Conservation (phyloP, 805 yeast genomes). For the Saccharomyces mikatae region DNA sequence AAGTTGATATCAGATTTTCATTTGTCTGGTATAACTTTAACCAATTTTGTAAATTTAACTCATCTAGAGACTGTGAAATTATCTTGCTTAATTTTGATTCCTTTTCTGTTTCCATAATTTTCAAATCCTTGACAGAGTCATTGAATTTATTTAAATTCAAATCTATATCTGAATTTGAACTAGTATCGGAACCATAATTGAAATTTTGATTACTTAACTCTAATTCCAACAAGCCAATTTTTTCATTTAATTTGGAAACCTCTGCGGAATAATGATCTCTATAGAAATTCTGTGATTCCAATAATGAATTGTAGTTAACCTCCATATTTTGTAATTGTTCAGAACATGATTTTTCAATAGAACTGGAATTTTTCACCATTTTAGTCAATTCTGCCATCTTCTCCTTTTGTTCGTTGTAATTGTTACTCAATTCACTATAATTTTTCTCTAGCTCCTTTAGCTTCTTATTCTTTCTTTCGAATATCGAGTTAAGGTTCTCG, state of each 20-base stretch:
- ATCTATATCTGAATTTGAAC: neutral
- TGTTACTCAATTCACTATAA: conserved; percentile 28
- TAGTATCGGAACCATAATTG: neutral
- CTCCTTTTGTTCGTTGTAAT: conserved; percentile 52
- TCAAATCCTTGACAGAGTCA: neutral
- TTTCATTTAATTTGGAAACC: conserved; percentile 8
- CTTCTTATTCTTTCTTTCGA: conserved; percentile 64
- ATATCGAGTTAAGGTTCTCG: conserved; percentile 59
- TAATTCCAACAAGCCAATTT: neutral
- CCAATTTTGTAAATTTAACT: conserved; percentile 12
- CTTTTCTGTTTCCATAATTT: neutral
- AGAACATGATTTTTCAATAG: conserved; percentile 5
- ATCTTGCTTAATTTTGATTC: neutral
- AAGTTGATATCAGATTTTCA: conserved; percentile 11
- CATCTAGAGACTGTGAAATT: neutral
- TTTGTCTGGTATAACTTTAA: conserved; percentile 13
- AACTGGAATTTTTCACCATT: neutral
- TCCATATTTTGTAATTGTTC: conserved; percentile 14
- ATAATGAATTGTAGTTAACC: conserved; percentile 19
- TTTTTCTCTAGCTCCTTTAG: conserved; percentile 56
- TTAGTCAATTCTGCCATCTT: conserved; percentile 17
- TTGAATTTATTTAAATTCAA: neutral
- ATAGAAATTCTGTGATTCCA: conserved; percentile 20
- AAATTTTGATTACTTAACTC: neutral
- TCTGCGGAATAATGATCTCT: conserved; percentile 20